These are phyloP conservation scores for Naegleria lovaniensis DNA, from an alignment of 208 protist species.

Conservation along the genomic window DNA sequence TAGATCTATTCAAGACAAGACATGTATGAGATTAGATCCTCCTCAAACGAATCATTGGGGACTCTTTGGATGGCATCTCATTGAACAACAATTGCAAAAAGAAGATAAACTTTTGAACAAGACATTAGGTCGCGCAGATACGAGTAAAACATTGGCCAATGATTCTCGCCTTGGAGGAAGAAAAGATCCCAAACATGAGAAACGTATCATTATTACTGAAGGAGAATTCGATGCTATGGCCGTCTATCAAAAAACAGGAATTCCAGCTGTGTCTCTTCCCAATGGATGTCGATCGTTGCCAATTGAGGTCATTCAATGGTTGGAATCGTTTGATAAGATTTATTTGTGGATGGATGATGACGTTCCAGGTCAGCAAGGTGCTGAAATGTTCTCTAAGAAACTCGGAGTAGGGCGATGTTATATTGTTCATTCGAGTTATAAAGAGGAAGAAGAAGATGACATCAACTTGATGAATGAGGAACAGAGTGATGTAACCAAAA, in stretches of 20 bases:
- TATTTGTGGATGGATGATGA: constrained; percentile 57
- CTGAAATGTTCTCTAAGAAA: constrained; percentile 49
- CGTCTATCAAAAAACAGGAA: constrained; percentile 46
- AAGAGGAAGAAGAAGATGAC: neutral
- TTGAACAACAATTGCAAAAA: constrained; percentile 11
- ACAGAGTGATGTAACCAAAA: too few relatives aligned
- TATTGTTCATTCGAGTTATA: constrained; percentile 18
- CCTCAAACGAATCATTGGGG: constrained; percentile 39
- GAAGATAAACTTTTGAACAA: neutral
- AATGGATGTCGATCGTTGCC: constrained; percentile 52
- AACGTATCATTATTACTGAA: constrained; percentile 50
- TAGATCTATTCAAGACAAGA: constrained; percentile 41
- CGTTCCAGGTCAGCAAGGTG: constrained; percentile 48
- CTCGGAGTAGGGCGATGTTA: constrained; percentile 42
- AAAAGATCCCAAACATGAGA: constrained; percentile 24
- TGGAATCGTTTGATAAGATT: constrained; percentile 53
- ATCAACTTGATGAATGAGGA: too few relatives aligned
- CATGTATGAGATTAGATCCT: constrained; percentile 40
- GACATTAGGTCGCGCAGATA: too few relatives aligned
- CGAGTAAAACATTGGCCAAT: neutral
- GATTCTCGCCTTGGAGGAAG: neutral
- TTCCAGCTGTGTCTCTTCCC: constrained; percentile 54
- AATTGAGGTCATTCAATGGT: constrained; percentile 36
- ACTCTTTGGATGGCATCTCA: constrained; percentile 55
- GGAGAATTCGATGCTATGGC: constrained; percentile 60